phyloP scores from a whole-genome alignment of 2,329 filamentous ascomycete genomes.

The Aspergillus sergii region DNA sequence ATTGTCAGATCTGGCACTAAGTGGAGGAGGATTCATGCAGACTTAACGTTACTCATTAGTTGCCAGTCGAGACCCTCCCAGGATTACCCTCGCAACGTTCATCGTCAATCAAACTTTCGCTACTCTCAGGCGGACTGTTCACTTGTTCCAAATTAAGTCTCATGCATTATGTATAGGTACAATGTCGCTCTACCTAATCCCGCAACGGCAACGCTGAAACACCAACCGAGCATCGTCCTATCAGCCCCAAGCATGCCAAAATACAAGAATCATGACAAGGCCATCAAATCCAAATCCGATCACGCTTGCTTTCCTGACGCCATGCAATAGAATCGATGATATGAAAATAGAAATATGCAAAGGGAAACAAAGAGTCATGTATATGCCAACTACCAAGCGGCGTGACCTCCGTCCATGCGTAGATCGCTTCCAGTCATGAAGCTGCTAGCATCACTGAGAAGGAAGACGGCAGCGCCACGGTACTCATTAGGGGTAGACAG shows the following conservation, averaged over 20 bases:
- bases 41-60: slow-evolving; percentile 17
- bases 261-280: slow-evolving; percentile 5
- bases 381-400: slow-evolving; percentile 51
- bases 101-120: not conserved
- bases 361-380: slow-evolving; percentile 1
- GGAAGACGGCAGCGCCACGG: slow-evolving; percentile 56
- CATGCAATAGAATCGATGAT: slow-evolving; percentile 13
- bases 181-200: not conserved
- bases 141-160: not conserved
- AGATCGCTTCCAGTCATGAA: slow-evolving; percentile 61
- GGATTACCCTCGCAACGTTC: not conserved
- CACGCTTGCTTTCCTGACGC: slow-evolving; percentile 15
- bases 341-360: slow-evolving; percentile 1
- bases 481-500: slow-evolving; percentile 71
- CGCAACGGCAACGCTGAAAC: not conserved
- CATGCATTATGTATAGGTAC: slow-evolving; percentile 10
- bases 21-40: slow-evolving; percentile 13
- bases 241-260: not conserved
- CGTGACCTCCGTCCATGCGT: slow-evolving; percentile 57
- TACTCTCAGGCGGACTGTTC: not conserved
- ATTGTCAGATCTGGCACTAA: slow-evolving; percentile 20
- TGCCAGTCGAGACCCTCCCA: not conserved
- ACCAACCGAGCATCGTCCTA: not conserved
- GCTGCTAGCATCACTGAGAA: slow-evolving; percentile 52
- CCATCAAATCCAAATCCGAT: not conserved